A percentile compares a stretch with the other conserved stretches of the same genome.
Conservation (phyloP, 2,329 filamentous ascomycete species). For the Fusarium sp. region DNA sequence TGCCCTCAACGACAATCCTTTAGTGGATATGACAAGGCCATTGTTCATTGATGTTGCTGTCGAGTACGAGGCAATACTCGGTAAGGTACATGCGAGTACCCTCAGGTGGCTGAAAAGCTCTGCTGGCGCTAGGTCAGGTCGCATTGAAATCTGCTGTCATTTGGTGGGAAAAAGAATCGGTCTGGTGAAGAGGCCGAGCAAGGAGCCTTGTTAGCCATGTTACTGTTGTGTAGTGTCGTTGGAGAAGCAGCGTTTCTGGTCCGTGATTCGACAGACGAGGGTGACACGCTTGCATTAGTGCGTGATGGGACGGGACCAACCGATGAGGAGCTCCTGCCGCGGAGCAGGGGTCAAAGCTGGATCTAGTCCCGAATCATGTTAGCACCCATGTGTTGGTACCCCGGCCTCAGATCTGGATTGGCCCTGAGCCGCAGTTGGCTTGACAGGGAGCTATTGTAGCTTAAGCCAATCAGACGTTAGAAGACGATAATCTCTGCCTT, state of each 20-base stretch:
- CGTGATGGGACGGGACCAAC: conserved; percentile 60
- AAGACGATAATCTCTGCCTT: conserved; percentile 15
- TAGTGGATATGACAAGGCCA: conserved; percentile 11
- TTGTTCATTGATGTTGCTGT: background rate
- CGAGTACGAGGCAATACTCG: conserved; percentile 1
- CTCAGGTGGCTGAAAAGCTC: conserved; percentile 36
- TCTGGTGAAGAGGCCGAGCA: conserved; percentile 40
- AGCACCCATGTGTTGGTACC: conserved; percentile 34
- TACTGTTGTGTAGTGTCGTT: conserved; percentile 38
- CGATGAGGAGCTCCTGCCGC: conserved; percentile 54
- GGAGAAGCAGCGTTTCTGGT: conserved; percentile 37
- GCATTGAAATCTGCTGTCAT: conserved; percentile 20
- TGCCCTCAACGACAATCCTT: background rate
- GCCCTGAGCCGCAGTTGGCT: conserved; percentile 48
- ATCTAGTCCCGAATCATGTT: background rate
- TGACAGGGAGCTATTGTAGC: conserved; percentile 22
- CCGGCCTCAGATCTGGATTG: conserved; percentile 56
- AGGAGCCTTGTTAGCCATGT: conserved; percentile 6
- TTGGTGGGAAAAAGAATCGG: conserved; percentile 33
- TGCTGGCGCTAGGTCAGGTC: conserved; percentile 18
- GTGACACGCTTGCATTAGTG: conserved; percentile 62
- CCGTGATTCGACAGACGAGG: conserved; percentile 52
- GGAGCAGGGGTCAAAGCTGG: conserved; percentile 37
- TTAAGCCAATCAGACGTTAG: conserved; percentile 21
- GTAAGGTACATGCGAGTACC: background rate